Evolutionary conservation across 2,329 filamentous ascomycete genomes (phyloP).

Genomic region (Colletotrichum tabaci): DNA sequence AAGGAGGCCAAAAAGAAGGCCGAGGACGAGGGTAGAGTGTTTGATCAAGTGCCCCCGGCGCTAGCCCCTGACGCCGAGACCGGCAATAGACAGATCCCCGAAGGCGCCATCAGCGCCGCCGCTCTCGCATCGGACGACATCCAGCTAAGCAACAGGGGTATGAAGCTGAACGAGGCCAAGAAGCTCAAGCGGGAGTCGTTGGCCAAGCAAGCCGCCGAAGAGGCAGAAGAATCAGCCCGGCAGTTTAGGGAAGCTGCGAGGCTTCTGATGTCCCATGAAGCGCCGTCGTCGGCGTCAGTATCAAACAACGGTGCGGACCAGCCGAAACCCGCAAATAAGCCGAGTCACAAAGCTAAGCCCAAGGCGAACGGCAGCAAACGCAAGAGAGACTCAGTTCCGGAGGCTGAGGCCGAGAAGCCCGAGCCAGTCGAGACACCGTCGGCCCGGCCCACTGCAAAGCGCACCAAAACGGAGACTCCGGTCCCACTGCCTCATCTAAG

Average conservation of each 20-base stretch:
- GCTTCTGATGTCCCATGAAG: conserved; percentile 56
- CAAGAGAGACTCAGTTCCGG: conserved; percentile 59
- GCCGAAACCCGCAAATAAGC: conserved; percentile 48
- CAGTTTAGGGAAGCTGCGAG: conserved; percentile 67
- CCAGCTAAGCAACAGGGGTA: conserved; percentile 78
- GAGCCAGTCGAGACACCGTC: conserved; percentile 47
- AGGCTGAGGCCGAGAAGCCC: conserved; percentile 49
- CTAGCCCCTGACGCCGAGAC: conserved; percentile 64
- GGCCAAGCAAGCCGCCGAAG: conserved; percentile 73
- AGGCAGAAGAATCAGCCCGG: conserved; percentile 71
- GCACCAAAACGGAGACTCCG: conserved; percentile 71
- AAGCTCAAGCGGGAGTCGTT: conserved; percentile 79
- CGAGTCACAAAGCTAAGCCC: conserved; percentile 46
- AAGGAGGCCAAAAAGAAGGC: conserved; percentile 74
- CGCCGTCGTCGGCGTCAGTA: conserved; percentile 41
- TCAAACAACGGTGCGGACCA: conserved; percentile 50
- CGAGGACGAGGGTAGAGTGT: conserved; percentile 74
- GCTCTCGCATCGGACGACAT: conserved; percentile 72
- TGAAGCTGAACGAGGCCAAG: conserved; percentile 85
- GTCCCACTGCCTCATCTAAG: conserved; percentile 62
- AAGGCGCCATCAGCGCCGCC: conserved; percentile 73
- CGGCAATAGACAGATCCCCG: conserved; percentile 67
- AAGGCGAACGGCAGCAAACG: conserved; percentile 60
- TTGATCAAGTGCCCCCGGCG: conserved; percentile 64
- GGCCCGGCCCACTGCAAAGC: conserved; percentile 61